Percentiles rank a stretch among this genome's conserved stretches.
Conservation (phyloP, 768 basidiomycete genomes). For the Lactarius pseudohatsudake region DNA sequence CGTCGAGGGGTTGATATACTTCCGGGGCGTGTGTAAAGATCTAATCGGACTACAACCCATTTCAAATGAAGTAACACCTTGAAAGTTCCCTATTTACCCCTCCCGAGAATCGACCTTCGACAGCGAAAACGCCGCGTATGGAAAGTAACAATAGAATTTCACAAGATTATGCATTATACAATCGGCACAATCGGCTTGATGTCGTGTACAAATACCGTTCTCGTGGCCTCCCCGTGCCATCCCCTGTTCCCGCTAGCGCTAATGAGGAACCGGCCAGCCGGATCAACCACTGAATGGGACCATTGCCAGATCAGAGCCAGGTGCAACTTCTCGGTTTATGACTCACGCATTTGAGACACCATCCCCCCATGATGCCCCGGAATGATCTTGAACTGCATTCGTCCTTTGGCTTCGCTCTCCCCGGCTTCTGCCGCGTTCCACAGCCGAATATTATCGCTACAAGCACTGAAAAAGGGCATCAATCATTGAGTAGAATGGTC, state of each 20-base stretch:
- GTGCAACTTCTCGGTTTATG: constrained; percentile 25
- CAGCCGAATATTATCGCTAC: constrained; percentile 86
- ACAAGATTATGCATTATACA: constrained; percentile 14
- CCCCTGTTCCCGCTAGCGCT: constrained; percentile 93
- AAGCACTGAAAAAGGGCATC: constrained; percentile 56
- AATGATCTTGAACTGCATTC: constrained; percentile 90
- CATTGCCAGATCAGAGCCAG: constrained; percentile 19
- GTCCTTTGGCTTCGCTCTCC: constrained; percentile 62
- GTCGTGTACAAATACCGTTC: constrained; percentile 89
- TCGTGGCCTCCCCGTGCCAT: constrained; percentile 90
- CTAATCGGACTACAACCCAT: constrained; percentile 19
- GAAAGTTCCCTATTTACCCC: neutral
- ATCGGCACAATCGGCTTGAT: constrained; percentile 47
- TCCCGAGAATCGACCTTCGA: constrained; percentile 23
- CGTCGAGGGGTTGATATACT: constrained; percentile 26
- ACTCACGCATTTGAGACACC: constrained; percentile 89
- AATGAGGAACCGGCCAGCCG: constrained; percentile 78
- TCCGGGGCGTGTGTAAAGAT: constrained; percentile 25
- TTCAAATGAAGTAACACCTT: constrained; percentile 28
- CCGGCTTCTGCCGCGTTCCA: constrained; percentile 88
- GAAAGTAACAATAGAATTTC: constrained; percentile 20
- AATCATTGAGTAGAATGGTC: constrained; percentile 10
- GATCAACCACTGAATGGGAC: constrained; percentile 69
- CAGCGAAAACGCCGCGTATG: constrained; percentile 23
- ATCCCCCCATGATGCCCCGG: constrained; percentile 95